These are phyloP conservation scores for Aspergillus sp. DNA, from an alignment of 2,329 filamentous ascomycete genomes.

Conservation along the genomic window DNA sequence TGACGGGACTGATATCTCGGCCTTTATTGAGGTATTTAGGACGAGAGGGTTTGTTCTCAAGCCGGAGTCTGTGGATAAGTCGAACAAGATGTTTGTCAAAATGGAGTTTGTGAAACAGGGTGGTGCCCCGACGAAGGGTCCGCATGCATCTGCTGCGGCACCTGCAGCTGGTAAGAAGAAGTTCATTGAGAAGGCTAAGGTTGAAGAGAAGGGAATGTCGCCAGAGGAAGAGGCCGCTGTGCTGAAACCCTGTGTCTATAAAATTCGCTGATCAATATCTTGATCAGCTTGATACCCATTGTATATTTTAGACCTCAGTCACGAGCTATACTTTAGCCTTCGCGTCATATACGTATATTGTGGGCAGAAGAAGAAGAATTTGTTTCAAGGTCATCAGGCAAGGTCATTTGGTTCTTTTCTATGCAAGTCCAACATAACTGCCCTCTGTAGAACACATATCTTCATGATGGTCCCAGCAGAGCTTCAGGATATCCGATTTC, in stretches of 20 bases:
- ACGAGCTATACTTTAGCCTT: too few relatives aligned
- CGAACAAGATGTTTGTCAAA: conserved; percentile 98
- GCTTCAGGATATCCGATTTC: conserved; percentile 20
- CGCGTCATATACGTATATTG: background rate
- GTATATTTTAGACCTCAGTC: background rate
- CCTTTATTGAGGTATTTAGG: conserved; percentile 81
- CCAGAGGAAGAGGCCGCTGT: conserved; percentile 69
- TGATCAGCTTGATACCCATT: conserved; percentile 3
- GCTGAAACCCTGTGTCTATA: conserved; percentile 95
- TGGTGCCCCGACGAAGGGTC: conserved; percentile 71
- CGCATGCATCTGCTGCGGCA: conserved; percentile 57
- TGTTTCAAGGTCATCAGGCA: conserved; percentile 26
- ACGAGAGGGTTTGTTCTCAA: conserved; percentile 85
- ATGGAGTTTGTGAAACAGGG: conserved; percentile 91
- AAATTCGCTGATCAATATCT: conserved; percentile 62
- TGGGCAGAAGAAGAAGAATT: background rate
- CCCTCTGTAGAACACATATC: conserved; percentile 22
- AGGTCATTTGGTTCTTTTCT: conserved; percentile 34
- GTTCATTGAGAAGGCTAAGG: conserved; percentile 62
- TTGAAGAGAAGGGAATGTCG: conserved; percentile 58
- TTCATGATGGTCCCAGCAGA: conserved; percentile 18
- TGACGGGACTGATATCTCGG: conserved; percentile 81
- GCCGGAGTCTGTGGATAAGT: conserved; percentile 73
- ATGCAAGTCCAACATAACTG: conserved; percentile 30
- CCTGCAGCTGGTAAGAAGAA: conserved; percentile 48